Evolutionary conservation across 2,329 filamentous ascomycete species (phyloP), one percentile per base, ranked within the genome.

Genomic region (Ilyonectria destructans): DNA sequence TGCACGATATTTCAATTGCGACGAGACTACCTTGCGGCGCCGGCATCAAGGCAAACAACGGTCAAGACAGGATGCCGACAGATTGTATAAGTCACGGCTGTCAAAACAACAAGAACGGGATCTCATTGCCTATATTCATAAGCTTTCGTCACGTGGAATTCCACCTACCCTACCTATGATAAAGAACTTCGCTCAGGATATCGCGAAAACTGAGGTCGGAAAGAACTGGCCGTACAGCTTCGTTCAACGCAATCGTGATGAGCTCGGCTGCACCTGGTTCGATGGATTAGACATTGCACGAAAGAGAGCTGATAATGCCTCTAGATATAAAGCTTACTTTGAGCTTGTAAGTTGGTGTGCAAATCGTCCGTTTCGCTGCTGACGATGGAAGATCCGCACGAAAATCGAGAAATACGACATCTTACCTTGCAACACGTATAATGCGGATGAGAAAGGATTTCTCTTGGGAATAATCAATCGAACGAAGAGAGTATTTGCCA

Each of bases 71-170:
- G 10, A 62, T 62, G 60, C 51, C 40, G 51, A 62, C 60, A 33
- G 15, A 48, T 46, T 56, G 29, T 62, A 62, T 62, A 57, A 62
- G 35, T 62, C 51, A 26, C 60, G 51, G 21, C 40, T 56, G 23
- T 62, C 60, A 56, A 66, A 66, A 66, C 57, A 66, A 58, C 23
- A 66, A 52, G 57, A 60, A 66, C 63, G 49, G 31, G 56, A 61
- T 60, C 63, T 60, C 61, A 45, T 66, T 66, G 58, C 63, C 43
- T 60, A 66, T 66, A 61, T 66, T 60, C 57, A 55, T 61, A 66
- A 66, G 57, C 57, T 66, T 55, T 60, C 57, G 21, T 61, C 56
- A 40, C 63, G 49, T 60, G 48, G 63, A 17, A 66, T 66, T 57
- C 57, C 49, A n/a, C 12, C 35, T 40, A 40, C 63, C 57, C 57